Evolutionary conservation across 2,329 filamentous ascomycete species (phyloP).

Genomic region (Blastomyces percursus): DNA sequence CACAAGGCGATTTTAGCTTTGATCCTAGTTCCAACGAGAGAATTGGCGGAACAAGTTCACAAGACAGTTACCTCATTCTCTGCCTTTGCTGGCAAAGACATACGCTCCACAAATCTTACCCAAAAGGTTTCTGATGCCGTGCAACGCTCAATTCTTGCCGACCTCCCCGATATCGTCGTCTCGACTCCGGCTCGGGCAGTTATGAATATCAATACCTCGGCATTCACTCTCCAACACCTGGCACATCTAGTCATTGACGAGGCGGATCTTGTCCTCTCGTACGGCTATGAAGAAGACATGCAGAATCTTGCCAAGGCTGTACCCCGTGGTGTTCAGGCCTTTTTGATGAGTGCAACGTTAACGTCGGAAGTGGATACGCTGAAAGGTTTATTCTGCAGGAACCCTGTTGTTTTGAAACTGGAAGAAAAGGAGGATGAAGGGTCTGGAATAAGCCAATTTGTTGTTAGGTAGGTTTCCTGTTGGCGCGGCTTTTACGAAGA

Average conservation of each 20-base stretch:
- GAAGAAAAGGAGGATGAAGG: constrained; percentile 71
- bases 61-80: constrained; percentile 67
- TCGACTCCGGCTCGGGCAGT: constrained; percentile 80
- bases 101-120: constrained; percentile 74
- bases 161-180: constrained; percentile 78
- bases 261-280: constrained; percentile 84
- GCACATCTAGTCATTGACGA: constrained; percentile 82
- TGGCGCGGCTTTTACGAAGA: not conserved
- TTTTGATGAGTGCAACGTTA: constrained; percentile 88
- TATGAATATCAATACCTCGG: constrained; percentile 61
- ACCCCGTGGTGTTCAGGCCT: constrained; percentile 76
- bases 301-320: constrained; percentile 65
- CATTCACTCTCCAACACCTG: constrained; percentile 59
- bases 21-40: constrained; percentile 85
- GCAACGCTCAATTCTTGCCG: constrained; percentile 73
- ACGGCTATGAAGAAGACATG: constrained; percentile 87
- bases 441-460: constrained; percentile 71
- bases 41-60: constrained; percentile 83
- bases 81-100: constrained; percentile 71
- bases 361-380: constrained; percentile 77
- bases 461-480: constrained; percentile 54
- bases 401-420: constrained; percentile 68
- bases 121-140: constrained; percentile 85
- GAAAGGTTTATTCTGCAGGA: constrained; percentile 73
- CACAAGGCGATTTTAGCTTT: constrained; percentile 55